These are phyloP conservation scores for Penicillium olsonii DNA, from an alignment of 2,329 filamentous ascomycete genomes.

Conservation along the genomic window DNA sequence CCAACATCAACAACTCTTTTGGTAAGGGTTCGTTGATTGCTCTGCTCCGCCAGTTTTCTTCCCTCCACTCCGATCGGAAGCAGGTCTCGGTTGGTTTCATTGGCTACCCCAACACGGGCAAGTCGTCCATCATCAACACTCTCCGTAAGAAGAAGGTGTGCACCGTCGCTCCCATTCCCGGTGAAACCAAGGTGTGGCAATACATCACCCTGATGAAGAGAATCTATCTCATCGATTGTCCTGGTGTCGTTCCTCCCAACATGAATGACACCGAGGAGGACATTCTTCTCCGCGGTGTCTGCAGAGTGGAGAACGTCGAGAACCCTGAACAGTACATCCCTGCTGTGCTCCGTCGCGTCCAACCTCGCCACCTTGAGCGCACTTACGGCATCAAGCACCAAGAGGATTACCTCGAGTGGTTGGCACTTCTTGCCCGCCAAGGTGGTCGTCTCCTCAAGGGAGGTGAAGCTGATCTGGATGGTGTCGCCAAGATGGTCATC, in stretches of 20 bases:
- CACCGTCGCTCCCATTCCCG: conserved; percentile 89
- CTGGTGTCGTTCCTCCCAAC: conserved; percentile 91
- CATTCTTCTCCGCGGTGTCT: conserved; percentile 85
- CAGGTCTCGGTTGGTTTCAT: conserved; percentile 92
- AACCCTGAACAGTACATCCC: conserved; percentile 95
- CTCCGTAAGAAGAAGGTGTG: conserved; percentile 92
- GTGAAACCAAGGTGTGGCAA: conserved; percentile 97
- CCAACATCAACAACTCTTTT: conserved; percentile 92
- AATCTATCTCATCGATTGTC: conserved; percentile 94
- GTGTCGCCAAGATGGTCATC: conserved; percentile 93
- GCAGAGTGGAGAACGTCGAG: conserved; percentile 92
- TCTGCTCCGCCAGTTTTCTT: conserved; percentile 87
- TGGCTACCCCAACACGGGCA: conserved; percentile 90
- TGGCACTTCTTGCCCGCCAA: conserved; percentile 85
- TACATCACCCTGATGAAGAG: conserved; percentile 95
- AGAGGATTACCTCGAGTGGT: conserved; percentile 74
- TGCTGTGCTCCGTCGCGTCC: conserved; percentile 76
- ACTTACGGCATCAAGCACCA: conserved; percentile 88
- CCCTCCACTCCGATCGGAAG: conserved; percentile 84
- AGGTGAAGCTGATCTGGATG: conserved; percentile 92
- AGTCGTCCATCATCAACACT: conserved; percentile 96
- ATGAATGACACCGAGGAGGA: conserved; percentile 81
- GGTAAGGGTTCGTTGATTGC: conserved; percentile 94
- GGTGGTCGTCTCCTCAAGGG: conserved; percentile 82
- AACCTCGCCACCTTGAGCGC: conserved; percentile 83